These are phyloP conservation scores for Waltiozyma solani DNA, from an alignment of 1,139 yeast genomes.

Conservation along the genomic window DNA sequence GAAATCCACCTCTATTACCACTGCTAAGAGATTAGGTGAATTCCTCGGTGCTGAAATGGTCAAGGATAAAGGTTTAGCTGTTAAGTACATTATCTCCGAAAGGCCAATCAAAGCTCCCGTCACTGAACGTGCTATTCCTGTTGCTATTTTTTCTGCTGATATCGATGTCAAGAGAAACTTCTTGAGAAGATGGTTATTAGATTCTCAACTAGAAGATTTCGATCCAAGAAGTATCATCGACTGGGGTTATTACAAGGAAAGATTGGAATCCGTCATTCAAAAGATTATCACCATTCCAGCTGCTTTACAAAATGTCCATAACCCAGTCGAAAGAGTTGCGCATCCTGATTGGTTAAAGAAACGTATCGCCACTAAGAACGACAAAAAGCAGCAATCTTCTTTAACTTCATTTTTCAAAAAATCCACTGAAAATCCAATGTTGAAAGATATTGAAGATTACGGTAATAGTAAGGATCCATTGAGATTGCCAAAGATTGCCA, in stretches of 20 bases:
- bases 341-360: slow-evolving; percentile 92
- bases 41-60: slow-evolving; percentile 97
- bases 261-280: slow-evolving; percentile 88
- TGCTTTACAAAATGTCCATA: slow-evolving; percentile 78
- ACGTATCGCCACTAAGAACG: slow-evolving; percentile 48
- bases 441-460: slow-evolving; percentile 76
- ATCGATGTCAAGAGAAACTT: slow-evolving; percentile 46
- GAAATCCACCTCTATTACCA: slow-evolving; percentile 91
- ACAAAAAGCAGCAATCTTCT: slow-evolving; percentile 62
- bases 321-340: slow-evolving; percentile 90
- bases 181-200: slow-evolving; percentile 80
- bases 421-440: slow-evolving; percentile 22
- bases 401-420: slow-evolving; percentile 47
- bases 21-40: slow-evolving; percentile 89
- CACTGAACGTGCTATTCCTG: slow-evolving; percentile 94
- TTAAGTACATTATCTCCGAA: slow-evolving; percentile 85
- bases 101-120: slow-evolving; percentile 84
- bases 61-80: slow-evolving; percentile 91
- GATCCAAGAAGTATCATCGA: slow-evolving; percentile 88
- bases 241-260: slow-evolving; percentile 87
- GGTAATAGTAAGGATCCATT: slow-evolving; percentile 26
- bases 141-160: slow-evolving; percentile 89
- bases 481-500: slow-evolving; percentile 33
- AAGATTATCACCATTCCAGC: slow-evolving; percentile 97
- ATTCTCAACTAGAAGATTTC: slow-evolving; percentile 66